Evolutionary conservation across 1,284 basidiomycete species (phyloP).

Genomic region (Heterobasidion parviporum): DNA sequence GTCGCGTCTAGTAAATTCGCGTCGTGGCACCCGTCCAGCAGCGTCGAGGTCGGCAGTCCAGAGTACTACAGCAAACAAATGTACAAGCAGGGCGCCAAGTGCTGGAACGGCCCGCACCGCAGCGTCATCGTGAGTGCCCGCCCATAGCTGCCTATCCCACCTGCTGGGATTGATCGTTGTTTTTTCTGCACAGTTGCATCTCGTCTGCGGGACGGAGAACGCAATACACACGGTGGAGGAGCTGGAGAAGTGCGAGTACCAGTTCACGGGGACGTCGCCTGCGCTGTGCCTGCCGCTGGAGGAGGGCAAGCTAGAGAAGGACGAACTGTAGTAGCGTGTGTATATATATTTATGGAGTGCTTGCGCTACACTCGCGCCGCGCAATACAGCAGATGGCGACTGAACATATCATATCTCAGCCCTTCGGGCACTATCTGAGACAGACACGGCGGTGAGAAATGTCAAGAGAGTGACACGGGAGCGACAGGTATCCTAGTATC

Average conservation of each 20-base stretch:
- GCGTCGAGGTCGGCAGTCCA: constrained; percentile 48
- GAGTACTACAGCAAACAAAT: constrained; percentile 77
- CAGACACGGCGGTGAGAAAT: too few species aligned
- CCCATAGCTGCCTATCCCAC: background rate
- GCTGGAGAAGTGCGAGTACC: constrained; percentile 96
- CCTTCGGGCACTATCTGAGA: too few species aligned
- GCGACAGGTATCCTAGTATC: too few species aligned
- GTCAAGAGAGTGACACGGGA: too few species aligned
- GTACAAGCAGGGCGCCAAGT: constrained; percentile 80
- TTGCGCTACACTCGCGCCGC: too few species aligned
- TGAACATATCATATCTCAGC: too few species aligned
- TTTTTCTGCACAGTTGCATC: constrained; percentile 46
- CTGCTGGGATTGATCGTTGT: constrained; percentile 3
- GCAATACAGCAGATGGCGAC: too few species aligned
- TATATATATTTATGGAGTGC: too few species aligned
- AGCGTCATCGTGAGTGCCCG: constrained; percentile 55
- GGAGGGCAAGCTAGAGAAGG: constrained; percentile 28
- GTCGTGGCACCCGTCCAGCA: constrained; percentile 62
- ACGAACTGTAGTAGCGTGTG: constrained; percentile 37
- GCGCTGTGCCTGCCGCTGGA: constrained; percentile 78
- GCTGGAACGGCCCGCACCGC: constrained; percentile 96
- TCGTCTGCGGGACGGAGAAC: constrained; percentile 86
- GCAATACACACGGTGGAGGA: constrained; percentile 78
- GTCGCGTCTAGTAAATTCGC: constrained; percentile 52
- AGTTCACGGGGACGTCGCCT: constrained; percentile 81